A percentile compares a stretch with the other conserved stretches of the same genome.
phyloP scores from a whole-genome alignment of 1,139 yeast genomes.

The Pichia sp. region DNA sequence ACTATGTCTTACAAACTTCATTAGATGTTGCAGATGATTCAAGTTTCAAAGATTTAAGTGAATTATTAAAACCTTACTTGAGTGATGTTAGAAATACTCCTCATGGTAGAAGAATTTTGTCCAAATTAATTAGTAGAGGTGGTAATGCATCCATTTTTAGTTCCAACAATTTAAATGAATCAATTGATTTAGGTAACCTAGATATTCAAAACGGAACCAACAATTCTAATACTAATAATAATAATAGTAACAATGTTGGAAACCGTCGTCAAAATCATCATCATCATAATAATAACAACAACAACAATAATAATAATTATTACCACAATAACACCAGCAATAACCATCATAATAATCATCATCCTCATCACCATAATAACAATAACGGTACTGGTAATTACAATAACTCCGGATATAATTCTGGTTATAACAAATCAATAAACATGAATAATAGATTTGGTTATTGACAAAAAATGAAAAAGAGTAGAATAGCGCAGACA shows the following conservation, averaged over 20 bases:
- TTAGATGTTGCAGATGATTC: constrained; percentile 60
- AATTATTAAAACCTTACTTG: constrained; percentile 55
- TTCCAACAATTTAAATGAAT: constrained; percentile 3
- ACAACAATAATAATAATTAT: constrained; percentile 1
- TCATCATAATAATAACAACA: constrained; percentile 3
- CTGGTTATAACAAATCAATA: no score
- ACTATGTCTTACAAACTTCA: constrained; percentile 82
- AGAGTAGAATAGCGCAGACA: constrained; percentile 9
- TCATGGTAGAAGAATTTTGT: constrained; percentile 77
- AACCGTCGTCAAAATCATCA: constrained; percentile 3
- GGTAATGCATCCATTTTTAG: constrained; percentile 20
- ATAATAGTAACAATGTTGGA: background rate
- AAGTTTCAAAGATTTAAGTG: constrained; percentile 40
- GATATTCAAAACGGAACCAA: no score
- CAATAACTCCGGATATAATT: background rate
- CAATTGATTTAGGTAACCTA: no score
- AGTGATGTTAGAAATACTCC: constrained; percentile 78
- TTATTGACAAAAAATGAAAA: constrained; percentile 2
- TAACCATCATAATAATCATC: constrained; percentile 1
- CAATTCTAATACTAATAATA: background rate
- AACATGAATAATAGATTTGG: constrained; percentile 7
- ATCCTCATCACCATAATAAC: constrained; percentile 1
- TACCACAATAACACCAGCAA: background rate
- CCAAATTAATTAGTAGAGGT: constrained; percentile 29
- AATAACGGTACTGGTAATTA: constrained; percentile 3